These are phyloP conservation scores for Kwoniella sp. DNA, from an alignment of 768 basidiomycete genomes.

Conservation along the genomic window DNA sequence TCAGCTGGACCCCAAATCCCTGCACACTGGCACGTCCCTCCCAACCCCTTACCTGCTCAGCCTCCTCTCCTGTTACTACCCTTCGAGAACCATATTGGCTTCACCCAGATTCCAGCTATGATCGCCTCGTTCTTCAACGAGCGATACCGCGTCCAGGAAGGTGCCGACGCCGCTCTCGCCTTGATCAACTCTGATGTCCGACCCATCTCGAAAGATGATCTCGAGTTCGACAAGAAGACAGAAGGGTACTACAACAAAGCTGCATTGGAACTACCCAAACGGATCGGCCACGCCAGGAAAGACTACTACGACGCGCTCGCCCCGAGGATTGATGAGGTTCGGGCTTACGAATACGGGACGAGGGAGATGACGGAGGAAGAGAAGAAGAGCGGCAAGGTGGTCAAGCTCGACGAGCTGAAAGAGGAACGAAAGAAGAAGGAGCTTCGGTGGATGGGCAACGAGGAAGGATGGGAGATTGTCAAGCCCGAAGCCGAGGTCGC, in stretches of 20 bases:
- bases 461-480: constrained; percentile 77
- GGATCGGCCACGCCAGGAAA: constrained; percentile 70
- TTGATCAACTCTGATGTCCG: constrained; percentile 69
- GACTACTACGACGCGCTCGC: constrained; percentile 76
- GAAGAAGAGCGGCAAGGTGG: constrained; percentile 65
- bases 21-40: constrained; percentile 60
- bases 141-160: constrained; percentile 73
- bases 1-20: constrained; percentile 28
- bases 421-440: constrained; percentile 89
- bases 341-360: constrained; percentile 71
- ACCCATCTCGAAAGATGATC: constrained; percentile 62
- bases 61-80: constrained; percentile 67
- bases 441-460: constrained; percentile 76
- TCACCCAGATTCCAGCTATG: constrained; percentile 81
- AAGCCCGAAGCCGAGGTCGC: constrained; percentile 65
- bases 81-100: constrained; percentile 65
- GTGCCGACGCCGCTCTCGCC: constrained; percentile 77
- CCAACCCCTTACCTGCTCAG: constrained; percentile 66
- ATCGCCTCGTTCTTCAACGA: constrained; percentile 91
- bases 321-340: constrained; percentile 68
- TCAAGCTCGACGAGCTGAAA: constrained; percentile 83
- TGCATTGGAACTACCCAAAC: constrained; percentile 50
- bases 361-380: constrained; percentile 89
- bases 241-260: constrained; percentile 68
- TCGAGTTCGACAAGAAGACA: constrained; percentile 71